Conservation (phyloP, 2,329 filamentous ascomycete species). For the Beauveria medogensis region DNA sequence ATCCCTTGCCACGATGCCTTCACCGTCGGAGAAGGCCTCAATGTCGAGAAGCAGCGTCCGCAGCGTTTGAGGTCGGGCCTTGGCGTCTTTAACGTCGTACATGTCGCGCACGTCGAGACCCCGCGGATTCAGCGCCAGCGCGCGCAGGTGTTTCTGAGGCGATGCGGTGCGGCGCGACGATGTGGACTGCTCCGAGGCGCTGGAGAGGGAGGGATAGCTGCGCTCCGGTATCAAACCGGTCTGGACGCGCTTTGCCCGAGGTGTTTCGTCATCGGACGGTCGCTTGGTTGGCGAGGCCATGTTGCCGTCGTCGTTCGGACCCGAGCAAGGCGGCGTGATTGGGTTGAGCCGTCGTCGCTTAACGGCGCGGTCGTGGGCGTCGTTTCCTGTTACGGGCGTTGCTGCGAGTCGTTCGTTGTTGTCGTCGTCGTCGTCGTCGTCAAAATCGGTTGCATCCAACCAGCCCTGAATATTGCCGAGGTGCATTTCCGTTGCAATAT, state of each 20-base stretch:
- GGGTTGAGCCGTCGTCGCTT: background rate
- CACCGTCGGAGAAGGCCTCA: background rate
- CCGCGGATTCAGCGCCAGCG: background rate
- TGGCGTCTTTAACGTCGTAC: background rate
- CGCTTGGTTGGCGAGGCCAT: background rate
- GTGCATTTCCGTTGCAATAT: background rate
- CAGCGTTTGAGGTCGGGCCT: background rate
- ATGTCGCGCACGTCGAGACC: background rate
- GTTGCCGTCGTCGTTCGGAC: background rate
- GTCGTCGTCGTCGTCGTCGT: background rate
- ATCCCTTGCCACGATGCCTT: background rate
- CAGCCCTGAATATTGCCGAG: background rate
- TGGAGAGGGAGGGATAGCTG: background rate
- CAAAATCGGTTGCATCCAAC: background rate
- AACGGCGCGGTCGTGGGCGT: background rate
- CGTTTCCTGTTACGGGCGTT: background rate
- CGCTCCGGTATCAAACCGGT: background rate
- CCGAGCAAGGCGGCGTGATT: background rate
- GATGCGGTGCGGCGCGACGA: background rate
- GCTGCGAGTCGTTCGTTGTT: background rate
- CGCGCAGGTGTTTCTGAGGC: background rate
- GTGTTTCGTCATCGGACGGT: background rate
- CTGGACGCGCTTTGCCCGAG: background rate
- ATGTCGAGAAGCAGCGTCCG: background rate
- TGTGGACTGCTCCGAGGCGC: background rate